Evolutionary conservation across 2,329 filamentous ascomycete genomes (phyloP), one percentile per base, ranked within the genome.

Genomic region (Elsinoe ampelina): DNA sequence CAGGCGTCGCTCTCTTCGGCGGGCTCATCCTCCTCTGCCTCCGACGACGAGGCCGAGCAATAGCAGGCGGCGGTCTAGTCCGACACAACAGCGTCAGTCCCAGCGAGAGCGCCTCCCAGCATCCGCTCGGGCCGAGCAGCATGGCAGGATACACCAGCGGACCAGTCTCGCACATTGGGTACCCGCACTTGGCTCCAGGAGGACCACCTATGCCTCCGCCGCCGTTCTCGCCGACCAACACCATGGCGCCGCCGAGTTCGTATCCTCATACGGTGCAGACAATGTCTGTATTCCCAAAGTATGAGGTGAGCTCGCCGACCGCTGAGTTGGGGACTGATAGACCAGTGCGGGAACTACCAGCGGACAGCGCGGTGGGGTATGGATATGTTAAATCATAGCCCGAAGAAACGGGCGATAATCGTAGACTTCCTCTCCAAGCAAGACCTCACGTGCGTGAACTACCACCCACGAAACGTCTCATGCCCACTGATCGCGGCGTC

Each of bases 391-490:
- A 52, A 39, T 17, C 17, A 26, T 52, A 35, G 17, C 26, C 26
- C 17, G 34, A 13, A n/a, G n/a, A 10, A 22, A 11, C 36, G 11
- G 32, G 30, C 15, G 10, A 39, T 39, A 35, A 35, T 36, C 15
- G 12, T n/a, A 20, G 10, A 39, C 7, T 11, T 7, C 3, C 13
- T 5, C n/a, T 39, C 11, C 32, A 15, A 7, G 17, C 17, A n/a
- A 22, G 11, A 2, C 17, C 15, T 38, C 26, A 35, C 12, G 35
- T 52, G 3, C 45, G 26, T 50, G 30, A 34, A 13, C 26, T 19
- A n/a, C 34, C 41, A 7, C 68, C 67, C 17, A 70, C 69, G 54
- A 68, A 70, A 54, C 69, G 61, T 57, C 69, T 65, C 63, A 68
- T 69, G 5, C 68, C 68, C n/a, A 63, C 63, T 38, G 60, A 61